Evolutionary conservation across 768 basidiomycete species (phyloP), one percentile per base, ranked within the genome.

Genomic region (Pleurotus sapidus): DNA sequence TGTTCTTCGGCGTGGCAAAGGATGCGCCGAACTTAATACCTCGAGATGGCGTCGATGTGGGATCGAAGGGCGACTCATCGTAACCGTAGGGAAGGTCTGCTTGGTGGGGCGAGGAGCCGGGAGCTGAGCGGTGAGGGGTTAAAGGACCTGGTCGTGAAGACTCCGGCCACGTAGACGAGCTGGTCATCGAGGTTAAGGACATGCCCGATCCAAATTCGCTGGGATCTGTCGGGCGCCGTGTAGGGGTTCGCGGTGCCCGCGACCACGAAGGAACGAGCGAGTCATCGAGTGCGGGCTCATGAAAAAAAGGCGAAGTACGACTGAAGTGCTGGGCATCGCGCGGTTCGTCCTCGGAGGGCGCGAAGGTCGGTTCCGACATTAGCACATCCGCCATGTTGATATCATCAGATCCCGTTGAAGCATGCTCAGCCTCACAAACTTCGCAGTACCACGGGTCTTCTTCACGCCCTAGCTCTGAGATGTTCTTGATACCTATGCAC

Each of bases 401-500:
- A 8, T 54, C 51, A 24, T 54, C 51, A 5, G 51, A 54, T 23
- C 51, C 51, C n/a, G n/a, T 54, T 20, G 51, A 54, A 14, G 34
- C 51, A 23, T 24, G 37, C 18, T 54, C 70, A 27, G 70, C 60
- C 61, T 81, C 66, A 63, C 91, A 84, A 57, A 75, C 72, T 51
- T 74, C 68, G 69, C 90, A 88, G 68, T 80, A 93, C 91, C 91
- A 94, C 1, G 84, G 84, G 62, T 91, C 89, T 63, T 91, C 88
- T 65, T 90, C 89, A 49, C 71, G 80, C 5, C 89, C 91, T 14
- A 93, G 74, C 51, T 91, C 84, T 9, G 78, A 70, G 34, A 83
- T 78, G 62, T 76, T 78, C 51, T 71, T 72, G 62, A 93, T 88
- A 51, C 89, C 91, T 38, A 93, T 85, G 69, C 91, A 94, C 45